Base-by-base conservation (phyloP, 441 rosid species). In the Erodium moschatum region DNA sequence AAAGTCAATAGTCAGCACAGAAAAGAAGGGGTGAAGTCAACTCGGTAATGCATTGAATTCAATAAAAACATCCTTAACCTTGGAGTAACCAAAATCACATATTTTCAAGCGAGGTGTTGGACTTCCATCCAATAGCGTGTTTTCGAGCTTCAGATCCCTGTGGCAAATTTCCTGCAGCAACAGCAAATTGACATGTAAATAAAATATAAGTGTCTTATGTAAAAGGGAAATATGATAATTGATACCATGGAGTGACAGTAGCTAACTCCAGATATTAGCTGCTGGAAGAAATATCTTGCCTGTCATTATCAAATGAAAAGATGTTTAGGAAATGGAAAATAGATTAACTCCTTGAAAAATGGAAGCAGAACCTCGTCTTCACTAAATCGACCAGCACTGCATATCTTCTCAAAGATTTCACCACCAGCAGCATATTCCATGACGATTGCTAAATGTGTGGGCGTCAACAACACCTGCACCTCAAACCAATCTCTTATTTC, bases 381-480 rank as follows among this genome's bases (percentile, higher is more conserved):
- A 8, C 97, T 89, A 75, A 92, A 92, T 67, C 97, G 85, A 67
- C 98, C 98, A 16, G 98, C 97, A 38, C 85, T 86, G 78, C 96
- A 87, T 44, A 90, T 92, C 77, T 86, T 85, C 27, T 67, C 92
- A 42, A 90, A 92, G 56, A 92, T 92, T 80, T 92, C 98, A 35
- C 98, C 98, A 13, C 98, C 98, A 67, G 96, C 93, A 1, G 98
- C 98, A 70, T 92, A 92, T 78, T 92, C 97, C 98, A 92, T 87
- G 66, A 83, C 91, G 60, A 92, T 83, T 12, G 96, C 96, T 44
- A 92, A 77, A 78, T 92, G 97, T 9, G 96, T 84, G 4, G 91
- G 87, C 56, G 97, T 90, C 84, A 88, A 68, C 50, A 85, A 61
- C 21, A 92, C 90, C 96, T 87, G 42, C 18, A 29, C 4, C 15